Percentiles rank a stretch among this genome's conserved stretches.
Evolutionary conservation across 768 basidiomycete species (phyloP).

Genomic region (Russula griseocarnosa): DNA sequence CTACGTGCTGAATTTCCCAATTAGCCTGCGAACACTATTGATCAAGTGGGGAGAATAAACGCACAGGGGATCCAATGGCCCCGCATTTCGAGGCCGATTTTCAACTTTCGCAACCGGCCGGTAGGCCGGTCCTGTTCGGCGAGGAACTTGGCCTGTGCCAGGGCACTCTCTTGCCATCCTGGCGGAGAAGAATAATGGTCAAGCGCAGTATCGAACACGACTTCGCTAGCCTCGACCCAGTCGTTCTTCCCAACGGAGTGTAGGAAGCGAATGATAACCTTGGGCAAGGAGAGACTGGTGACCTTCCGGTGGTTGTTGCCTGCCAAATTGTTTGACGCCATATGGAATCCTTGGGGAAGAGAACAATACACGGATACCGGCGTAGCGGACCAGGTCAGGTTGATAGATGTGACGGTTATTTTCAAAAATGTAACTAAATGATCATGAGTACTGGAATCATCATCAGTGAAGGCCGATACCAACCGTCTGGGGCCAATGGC

Average conservation of each 20-base stretch:
- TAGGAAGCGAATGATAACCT: conserved; percentile 48
- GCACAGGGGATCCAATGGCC: conserved; percentile 3
- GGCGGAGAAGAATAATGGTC: conserved; percentile 67
- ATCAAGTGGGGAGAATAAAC: not conserved
- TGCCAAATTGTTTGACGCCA: conserved; percentile 74
- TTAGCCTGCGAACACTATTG: not conserved
- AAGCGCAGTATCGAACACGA: conserved; percentile 51
- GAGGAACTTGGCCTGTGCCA: conserved; percentile 62
- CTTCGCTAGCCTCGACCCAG: conserved; percentile 67
- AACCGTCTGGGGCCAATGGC: conserved; percentile 74
- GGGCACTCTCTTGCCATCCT: conserved; percentile 50
- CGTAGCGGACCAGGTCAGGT: conserved; percentile 53
- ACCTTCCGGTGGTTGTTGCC: conserved; percentile 63
- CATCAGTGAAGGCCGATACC: conserved; percentile 29
- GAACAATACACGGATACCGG: conserved; percentile 51
- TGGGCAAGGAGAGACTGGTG: conserved; percentile 55
- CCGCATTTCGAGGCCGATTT: conserved; percentile 32
- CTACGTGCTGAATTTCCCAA: conserved; percentile 6
- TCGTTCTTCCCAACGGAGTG: conserved; percentile 39
- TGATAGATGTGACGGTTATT: conserved; percentile 50
- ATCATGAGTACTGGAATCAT: not conserved
- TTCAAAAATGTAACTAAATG: conserved; percentile 79
- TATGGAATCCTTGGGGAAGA: conserved; percentile 54
- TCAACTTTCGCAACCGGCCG: conserved; percentile 54
- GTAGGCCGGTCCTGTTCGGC: conserved; percentile 66